Evolutionary conservation across 2,329 filamentous ascomycete species (phyloP), one percentile per base, ranked within the genome.

Genomic region (Cercospora zeina): DNA sequence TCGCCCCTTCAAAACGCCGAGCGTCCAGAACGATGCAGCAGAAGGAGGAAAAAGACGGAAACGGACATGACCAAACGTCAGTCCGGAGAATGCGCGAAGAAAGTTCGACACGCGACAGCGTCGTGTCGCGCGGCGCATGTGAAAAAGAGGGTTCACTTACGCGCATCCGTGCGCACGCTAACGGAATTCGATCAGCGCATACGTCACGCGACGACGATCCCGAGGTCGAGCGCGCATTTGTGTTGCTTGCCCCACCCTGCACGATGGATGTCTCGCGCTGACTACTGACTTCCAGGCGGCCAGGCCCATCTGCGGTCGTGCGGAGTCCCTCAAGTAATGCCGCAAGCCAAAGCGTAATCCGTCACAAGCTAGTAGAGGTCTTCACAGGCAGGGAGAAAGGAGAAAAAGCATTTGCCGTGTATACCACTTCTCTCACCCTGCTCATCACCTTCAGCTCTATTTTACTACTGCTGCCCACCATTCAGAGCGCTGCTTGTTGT

Each of bases 101-200:
- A 37, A 58, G 30, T 37, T 58, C 45, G 49, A 58, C 56, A 51
- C 42, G 42, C 56, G 45, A 33, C 27, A 33, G 49, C 49, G 49
- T 53, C 27, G 49, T 34, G 16, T 53, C 49, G n/a, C n/a, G n/a
- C n/a, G n/a, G 36, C 33, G 58, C 58, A 60, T 54, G 58, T 60
- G 58, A 45, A 60, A 51, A 60, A 53, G 49, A 53, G 49, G 54
- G 34, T 45, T 39, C 54, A 56, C 54, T 42, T 33, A 42, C 54
- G 54, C 16, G 31, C 51, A 34, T 54, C 51, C 31, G 31, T 37
- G 51, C 51, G 36, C 51, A 14, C 30, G 31, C 36, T 54, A 34
- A 54, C 51, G 31, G 34, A n/a, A n/a, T n/a, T 54, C 34, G 31
- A 30, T 54, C 51, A 14, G 42, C 42, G 21, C 42, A 27, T 53